Conservation (phyloP, 148 eudicot genomes). For the Rhododendron henanense region DNA sequence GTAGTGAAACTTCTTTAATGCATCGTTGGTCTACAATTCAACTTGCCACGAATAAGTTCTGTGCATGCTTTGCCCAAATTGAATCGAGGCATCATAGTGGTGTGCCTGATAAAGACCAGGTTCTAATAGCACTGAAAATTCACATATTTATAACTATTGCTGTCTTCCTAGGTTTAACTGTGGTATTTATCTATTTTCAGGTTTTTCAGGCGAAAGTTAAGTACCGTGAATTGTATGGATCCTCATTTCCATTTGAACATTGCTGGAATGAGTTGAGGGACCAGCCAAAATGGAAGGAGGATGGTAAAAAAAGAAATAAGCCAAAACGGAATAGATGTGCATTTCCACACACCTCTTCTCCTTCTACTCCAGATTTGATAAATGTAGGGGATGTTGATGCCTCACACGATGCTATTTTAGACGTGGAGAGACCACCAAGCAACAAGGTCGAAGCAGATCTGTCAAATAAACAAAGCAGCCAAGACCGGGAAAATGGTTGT, state of each 20-base stretch:
- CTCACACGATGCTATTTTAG: not conserved
- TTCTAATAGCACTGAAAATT: not conserved
- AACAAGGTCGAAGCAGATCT: not conserved
- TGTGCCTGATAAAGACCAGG: not conserved
- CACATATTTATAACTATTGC: not conserved
- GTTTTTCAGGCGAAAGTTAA: not conserved
- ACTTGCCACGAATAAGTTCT: not conserved
- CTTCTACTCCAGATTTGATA: not conserved
- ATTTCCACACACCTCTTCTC: not conserved
- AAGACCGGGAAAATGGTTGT: conserved; percentile 1
- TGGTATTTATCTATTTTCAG: not conserved
- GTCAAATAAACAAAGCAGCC: not conserved
- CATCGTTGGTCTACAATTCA: not conserved
- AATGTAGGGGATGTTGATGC: not conserved
- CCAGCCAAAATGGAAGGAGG: not conserved
- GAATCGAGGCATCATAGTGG: not conserved
- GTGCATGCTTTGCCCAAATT: conserved; percentile 1
- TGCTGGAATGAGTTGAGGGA: conserved; percentile 1
- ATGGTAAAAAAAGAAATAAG: not conserved
- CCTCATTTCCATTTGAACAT: not conserved
- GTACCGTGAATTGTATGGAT: not conserved
- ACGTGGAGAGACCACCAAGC: not conserved
- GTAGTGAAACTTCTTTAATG: not conserved
- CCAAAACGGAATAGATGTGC: not conserved
- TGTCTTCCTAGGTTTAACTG: not conserved